phyloP scores from a whole-genome alignment of 2,329 filamentous ascomycete genomes.

The Escovopsis weberi region DNA sequence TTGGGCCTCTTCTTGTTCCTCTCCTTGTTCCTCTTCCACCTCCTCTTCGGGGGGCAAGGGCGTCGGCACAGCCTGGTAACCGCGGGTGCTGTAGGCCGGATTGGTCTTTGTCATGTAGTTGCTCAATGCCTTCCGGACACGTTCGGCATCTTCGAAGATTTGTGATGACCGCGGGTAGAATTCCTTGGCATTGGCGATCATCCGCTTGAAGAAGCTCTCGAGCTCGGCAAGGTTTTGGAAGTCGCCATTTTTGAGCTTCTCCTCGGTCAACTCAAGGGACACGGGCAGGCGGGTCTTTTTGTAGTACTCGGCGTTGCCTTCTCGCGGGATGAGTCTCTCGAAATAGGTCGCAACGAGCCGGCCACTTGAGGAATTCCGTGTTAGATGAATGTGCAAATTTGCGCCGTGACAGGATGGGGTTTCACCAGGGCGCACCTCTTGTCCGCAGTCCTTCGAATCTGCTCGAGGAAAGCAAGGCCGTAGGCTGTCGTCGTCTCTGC shows the following conservation, averaged over 20 bases:
- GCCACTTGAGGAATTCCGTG: constrained; percentile 32
- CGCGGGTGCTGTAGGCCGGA: constrained; percentile 57
- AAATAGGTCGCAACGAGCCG: constrained; percentile 64
- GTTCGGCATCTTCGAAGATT: constrained; percentile 71
- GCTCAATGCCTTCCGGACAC: constrained; percentile 70
- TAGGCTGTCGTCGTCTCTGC: constrained; percentile 54
- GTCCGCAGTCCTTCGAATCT: constrained; percentile 61
- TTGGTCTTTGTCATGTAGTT: constrained; percentile 82
- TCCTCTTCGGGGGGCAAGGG: constrained; percentile 41
- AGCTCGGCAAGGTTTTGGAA: constrained; percentile 60
- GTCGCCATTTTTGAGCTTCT: constrained; percentile 52
- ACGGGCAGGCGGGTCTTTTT: constrained; percentile 62
- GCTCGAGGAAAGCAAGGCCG: constrained; percentile 60
- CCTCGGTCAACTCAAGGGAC: constrained; percentile 62
- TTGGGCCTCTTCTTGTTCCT: constrained; percentile 14
- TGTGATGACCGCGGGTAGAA: constrained; percentile 61
- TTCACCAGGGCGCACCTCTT: constrained; percentile 49
- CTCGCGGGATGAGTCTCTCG: constrained; percentile 51
- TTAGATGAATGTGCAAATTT: constrained; percentile 6
- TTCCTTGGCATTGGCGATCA: constrained; percentile 77
- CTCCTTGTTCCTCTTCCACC: constrained; percentile 17
- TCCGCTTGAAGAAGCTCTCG: constrained; percentile 75
- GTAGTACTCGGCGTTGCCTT: constrained; percentile 61
- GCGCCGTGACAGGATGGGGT: too few relatives aligned
- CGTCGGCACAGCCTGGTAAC: constrained; percentile 58